phyloP scores from a whole-genome alignment of 1,284 basidiomycete genomes.

The Gastroboletus turbinatus region DNA sequence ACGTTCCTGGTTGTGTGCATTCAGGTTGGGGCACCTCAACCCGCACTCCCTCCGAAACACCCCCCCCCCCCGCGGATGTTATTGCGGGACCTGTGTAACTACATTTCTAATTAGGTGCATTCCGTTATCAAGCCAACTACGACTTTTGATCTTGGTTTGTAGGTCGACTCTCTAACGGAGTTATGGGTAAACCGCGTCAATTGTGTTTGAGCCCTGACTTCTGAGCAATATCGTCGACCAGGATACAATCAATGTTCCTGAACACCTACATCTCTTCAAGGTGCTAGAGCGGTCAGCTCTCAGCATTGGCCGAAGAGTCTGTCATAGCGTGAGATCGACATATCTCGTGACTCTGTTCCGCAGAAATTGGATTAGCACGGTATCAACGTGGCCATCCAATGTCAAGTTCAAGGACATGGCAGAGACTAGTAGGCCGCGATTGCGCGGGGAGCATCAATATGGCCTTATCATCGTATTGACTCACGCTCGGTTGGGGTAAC shows the following conservation, averaged over 20 bases:
- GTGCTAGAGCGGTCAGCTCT: slow-evolving; percentile 59
- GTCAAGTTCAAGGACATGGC: slow-evolving; percentile 61
- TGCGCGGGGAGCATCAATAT: slow-evolving; percentile 59
- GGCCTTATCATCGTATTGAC: slow-evolving; percentile 72
- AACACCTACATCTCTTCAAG: slow-evolving; percentile 48
- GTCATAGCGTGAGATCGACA: slow-evolving; percentile 13
- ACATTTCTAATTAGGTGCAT: neutral
- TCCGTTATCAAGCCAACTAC: slow-evolving; percentile 51
- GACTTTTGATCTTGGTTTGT: slow-evolving; percentile 54
- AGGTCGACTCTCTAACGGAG: slow-evolving; percentile 34
- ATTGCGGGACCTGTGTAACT: neutral
- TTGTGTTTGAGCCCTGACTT: slow-evolving; percentile 48
- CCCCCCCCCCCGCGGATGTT: neutral
- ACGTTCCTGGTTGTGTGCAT: neutral
- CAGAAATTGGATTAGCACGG: slow-evolving; percentile 70
- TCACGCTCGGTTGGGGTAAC: slow-evolving; percentile 52
- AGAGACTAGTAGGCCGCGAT: slow-evolving; percentile 46
- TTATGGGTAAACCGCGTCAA: slow-evolving; percentile 1
- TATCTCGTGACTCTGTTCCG: neutral
- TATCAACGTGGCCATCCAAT: slow-evolving; percentile 64
- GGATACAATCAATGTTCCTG: slow-evolving; percentile 47
- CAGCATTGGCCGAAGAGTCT: slow-evolving; percentile 68
- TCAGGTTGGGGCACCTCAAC: neutral
- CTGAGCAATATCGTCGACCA: slow-evolving; percentile 59
- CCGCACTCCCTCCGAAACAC: neutral